Evolutionary conservation across 495 filamentous ascomycete species (phyloP), one percentile per base, ranked within the genome.

Genomic region (Evansstolkia leycettana): DNA sequence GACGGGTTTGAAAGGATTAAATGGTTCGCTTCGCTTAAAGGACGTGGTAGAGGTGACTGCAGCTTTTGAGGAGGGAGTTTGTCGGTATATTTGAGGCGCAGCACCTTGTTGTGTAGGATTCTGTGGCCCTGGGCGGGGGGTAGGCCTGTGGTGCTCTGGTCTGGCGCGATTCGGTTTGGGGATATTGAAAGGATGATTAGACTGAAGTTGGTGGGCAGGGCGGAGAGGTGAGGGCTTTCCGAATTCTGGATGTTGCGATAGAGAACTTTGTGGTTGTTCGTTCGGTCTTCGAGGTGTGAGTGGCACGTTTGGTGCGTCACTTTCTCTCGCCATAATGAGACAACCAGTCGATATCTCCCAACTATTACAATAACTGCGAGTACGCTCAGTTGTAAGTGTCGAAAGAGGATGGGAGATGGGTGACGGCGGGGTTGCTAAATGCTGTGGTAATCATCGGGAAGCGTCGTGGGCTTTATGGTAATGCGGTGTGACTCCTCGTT

Each of bases 201-300:
- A 55, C 19, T 57, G 53, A 15, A 55, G n/a, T n/a, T n/a, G 45
- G 10, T 64, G 58, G 13, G 65, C 38, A 9, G 62, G 65, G 39
- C 75, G 52, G 42, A 67, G 47, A 19, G 63, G 59, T n/a, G 63
- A 77, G 2, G 74, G 56, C 41, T 72, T 71, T 17, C 75, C 75
- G 42, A 79, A 79, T 46, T 79, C 69, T 25, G 72, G 68, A 26
- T 68, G 51, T 2, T 57, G 46, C 13, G 47, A 36, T 18, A 48
- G 26, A 7, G 50, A 31, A 15, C 51, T 31, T 17, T 42, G 48
- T 15, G 46, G 31, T n/a, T 56, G 46, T 18, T 54, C 48, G 17
- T 53, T 48, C 17, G 52, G 49, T 19, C 45, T 54, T 20, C 43
- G 42, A 25, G 59, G 58, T 17, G 56, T 60, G 23, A 50, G 39